These are phyloP conservation scores for Trichoderma asperellum DNA, from an alignment of 2,329 filamentous ascomycete species.

Conservation along the genomic window DNA sequence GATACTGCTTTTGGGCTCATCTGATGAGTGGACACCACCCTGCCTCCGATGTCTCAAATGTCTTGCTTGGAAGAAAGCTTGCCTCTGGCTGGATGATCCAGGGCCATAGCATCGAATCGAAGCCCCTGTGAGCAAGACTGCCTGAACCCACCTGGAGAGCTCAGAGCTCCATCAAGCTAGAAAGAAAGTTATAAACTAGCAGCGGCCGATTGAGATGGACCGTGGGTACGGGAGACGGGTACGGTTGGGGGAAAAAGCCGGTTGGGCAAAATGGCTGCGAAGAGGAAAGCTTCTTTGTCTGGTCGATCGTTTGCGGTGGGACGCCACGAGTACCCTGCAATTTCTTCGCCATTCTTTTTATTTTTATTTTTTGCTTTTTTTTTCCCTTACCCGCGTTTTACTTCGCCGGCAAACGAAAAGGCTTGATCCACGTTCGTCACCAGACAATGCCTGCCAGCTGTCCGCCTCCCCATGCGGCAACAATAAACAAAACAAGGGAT, in stretches of 20 bases:
- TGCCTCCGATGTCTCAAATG: conserved; percentile 24
- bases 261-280: background rate
- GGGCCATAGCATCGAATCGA: background rate
- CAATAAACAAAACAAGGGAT: background rate
- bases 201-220: background rate
- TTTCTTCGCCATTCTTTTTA: background rate
- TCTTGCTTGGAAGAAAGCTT: conserved; percentile 22
- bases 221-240: background rate
- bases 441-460: conserved; percentile 16
- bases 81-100: background rate
- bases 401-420: background rate
- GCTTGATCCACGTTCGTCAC: background rate
- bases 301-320: conserved; percentile 18
- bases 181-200: background rate
- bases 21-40: conserved; percentile 16
- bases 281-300: conserved; percentile 21
- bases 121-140: conserved; percentile 1
- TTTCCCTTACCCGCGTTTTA: background rate
- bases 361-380: background rate
- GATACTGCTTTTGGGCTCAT: conserved; percentile 15
- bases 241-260: background rate
- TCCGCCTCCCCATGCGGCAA: background rate
- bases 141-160: background rate
- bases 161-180: background rate
- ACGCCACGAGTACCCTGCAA: background rate